phyloP scores from a whole-genome alignment of 2,329 filamentous ascomycete species.

The Aspergillus aculeatinus region DNA sequence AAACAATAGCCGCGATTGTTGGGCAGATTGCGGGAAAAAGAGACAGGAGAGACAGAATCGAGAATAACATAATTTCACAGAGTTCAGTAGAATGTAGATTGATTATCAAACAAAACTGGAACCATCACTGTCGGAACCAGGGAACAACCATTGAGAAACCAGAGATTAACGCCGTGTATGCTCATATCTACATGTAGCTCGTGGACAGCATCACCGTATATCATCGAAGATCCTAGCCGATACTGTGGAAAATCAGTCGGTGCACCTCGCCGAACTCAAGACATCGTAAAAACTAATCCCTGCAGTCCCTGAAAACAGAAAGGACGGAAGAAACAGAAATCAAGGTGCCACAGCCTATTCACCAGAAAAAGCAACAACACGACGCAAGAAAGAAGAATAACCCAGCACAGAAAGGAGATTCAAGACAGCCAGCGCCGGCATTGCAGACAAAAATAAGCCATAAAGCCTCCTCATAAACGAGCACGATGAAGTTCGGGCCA shows the following conservation, averaged over 20 bases:
- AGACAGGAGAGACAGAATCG: neutral
- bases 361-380: slow-evolving; percentile 16
- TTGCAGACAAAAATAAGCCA: slow-evolving; percentile 23
- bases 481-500: slow-evolving; percentile 17
- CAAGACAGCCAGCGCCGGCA: slow-evolving; percentile 20
- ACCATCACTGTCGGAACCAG: slow-evolving; percentile 18
- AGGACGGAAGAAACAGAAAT: slow-evolving; percentile 18
- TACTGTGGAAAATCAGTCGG: slow-evolving; percentile 22
- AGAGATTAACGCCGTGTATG: slow-evolving; percentile 38
- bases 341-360: slow-evolving; percentile 19
- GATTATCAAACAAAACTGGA: slow-evolving; percentile 24
- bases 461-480: slow-evolving; percentile 31
- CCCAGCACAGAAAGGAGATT: slow-evolving; percentile 16
- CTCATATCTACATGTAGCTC: slow-evolving; percentile 43
- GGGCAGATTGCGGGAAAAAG: neutral
- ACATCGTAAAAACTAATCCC: slow-evolving; percentile 27
- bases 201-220: slow-evolving; percentile 34
- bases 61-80: slow-evolving; percentile 7
- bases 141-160: slow-evolving; percentile 22
- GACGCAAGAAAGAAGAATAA: neutral
- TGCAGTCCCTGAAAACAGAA: slow-evolving; percentile 24
- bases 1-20: no score
- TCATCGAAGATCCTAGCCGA: slow-evolving; percentile 29
- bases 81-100: slow-evolving; percentile 21
- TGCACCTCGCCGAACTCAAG: slow-evolving; percentile 26